Conservation (phyloP, 2,329 filamentous ascomycete genomes). For the Fusarium sp. region DNA sequence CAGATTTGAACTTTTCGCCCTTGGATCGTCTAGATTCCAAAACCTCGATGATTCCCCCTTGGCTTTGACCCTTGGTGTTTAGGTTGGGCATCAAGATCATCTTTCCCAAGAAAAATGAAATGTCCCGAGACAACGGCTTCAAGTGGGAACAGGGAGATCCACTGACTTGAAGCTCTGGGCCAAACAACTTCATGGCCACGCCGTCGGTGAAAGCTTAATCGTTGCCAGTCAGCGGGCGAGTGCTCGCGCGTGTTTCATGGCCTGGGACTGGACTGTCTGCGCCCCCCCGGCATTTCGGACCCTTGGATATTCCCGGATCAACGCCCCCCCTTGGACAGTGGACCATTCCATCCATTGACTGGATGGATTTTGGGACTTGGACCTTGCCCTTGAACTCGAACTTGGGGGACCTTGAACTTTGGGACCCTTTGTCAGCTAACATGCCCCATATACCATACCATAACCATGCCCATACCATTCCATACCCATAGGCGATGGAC, state of each 20-base stretch:
- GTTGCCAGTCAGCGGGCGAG: neutral
- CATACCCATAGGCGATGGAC: neutral
- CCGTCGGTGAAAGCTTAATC: conserved; percentile 33
- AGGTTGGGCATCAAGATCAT: conserved; percentile 32
- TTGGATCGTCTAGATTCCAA: conserved; percentile 1
- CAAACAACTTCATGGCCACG: conserved; percentile 9
- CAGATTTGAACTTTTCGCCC: neutral
- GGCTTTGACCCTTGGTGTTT: neutral
- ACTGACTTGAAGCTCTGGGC: neutral
- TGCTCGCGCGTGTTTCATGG: conserved; percentile 5
- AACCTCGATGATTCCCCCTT: neutral
- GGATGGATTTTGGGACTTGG: neutral
- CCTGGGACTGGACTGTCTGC: neutral
- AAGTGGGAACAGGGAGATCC: conserved; percentile 10
- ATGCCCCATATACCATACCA: neutral
- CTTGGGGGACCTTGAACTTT: neutral
- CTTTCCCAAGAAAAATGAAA: neutral
- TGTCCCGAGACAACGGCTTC: conserved; percentile 21
- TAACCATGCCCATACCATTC: neutral
- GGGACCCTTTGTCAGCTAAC: neutral
- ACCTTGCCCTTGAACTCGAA: neutral
- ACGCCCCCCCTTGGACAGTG: neutral
- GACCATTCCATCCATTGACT: neutral
- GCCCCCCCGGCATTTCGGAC: neutral
- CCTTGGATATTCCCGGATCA: conserved; percentile 2